These are phyloP conservation scores for Starmerella geochares DNA, from an alignment of 805 yeast genomes.

Conservation along the genomic window DNA sequence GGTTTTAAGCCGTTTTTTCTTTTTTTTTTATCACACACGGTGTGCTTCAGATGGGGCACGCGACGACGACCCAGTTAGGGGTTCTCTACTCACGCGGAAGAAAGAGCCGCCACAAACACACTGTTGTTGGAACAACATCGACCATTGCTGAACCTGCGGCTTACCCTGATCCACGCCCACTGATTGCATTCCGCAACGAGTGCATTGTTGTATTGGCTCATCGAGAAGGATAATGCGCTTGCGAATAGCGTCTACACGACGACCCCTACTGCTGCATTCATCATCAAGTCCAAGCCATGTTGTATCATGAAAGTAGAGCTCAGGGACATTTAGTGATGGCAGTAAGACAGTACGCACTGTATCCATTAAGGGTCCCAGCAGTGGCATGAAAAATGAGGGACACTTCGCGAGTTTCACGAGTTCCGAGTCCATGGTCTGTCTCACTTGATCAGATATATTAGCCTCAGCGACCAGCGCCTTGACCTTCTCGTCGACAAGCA, in stretches of 20 bases:
- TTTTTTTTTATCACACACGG: background rate
- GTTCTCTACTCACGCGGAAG: constrained; percentile 28
- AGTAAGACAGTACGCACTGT: constrained; percentile 4
- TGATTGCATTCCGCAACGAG: constrained; percentile 46
- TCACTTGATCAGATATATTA: constrained; percentile 13
- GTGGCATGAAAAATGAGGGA: constrained; percentile 36
- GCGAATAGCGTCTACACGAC: constrained; percentile 31
- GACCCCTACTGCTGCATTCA: constrained; percentile 4
- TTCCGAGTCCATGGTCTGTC: constrained; percentile 21
- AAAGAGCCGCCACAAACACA: constrained; percentile 75
- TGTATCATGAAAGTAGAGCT: constrained; percentile 53
- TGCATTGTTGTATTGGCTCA: constrained; percentile 38
- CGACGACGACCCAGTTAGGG: background rate
- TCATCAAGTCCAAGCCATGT: constrained; percentile 48
- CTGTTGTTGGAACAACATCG: constrained; percentile 57
- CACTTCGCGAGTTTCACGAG: constrained; percentile 42
- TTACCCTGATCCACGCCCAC: constrained; percentile 31
- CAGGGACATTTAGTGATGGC: constrained; percentile 36
- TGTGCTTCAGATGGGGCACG: background rate
- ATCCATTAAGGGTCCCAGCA: constrained; percentile 31
- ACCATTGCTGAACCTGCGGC: constrained; percentile 36
- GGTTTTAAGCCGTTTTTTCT: background rate
- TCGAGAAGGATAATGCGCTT: constrained; percentile 34
- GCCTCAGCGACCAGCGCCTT: constrained; percentile 20
- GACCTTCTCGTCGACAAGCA: constrained; percentile 20